These are phyloP conservation scores for Scytalidium lignicola DNA, from an alignment of 2,329 filamentous ascomycete genomes.

Conservation along the genomic window DNA sequence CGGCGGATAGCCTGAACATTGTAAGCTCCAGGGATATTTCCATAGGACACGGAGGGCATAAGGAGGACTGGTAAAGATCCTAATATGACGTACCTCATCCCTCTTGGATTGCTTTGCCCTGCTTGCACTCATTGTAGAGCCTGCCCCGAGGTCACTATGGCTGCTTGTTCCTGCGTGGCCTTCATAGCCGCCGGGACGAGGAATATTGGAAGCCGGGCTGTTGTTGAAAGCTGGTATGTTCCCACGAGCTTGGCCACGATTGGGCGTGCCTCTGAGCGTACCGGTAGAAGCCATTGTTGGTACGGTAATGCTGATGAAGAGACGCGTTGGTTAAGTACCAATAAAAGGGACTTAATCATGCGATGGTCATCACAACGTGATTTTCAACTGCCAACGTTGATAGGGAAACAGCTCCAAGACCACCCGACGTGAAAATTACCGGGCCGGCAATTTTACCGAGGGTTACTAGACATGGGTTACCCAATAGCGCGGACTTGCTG, in stretches of 20 bases:
- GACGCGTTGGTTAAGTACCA: neutral
- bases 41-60: slow-evolving; percentile 9
- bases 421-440: neutral
- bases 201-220: slow-evolving; percentile 64
- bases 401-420: neutral
- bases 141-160: slow-evolving; percentile 43
- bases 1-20: slow-evolving; percentile 76
- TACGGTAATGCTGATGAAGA: slow-evolving; percentile 1
- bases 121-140: slow-evolving; percentile 80
- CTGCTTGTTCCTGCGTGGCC: slow-evolving; percentile 38
- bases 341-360: neutral
- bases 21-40: slow-evolving; percentile 7
- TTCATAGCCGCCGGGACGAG: slow-evolving; percentile 67
- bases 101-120: slow-evolving; percentile 94
- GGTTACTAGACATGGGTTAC: neutral
- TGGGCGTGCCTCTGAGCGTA: slow-evolving; percentile 68
- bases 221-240: slow-evolving; percentile 51
- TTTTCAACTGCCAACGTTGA: neutral
- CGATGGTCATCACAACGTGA: neutral
- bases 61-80: neutral
- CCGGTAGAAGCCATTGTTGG: slow-evolving; percentile 25
- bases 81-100: slow-evolving; percentile 74
- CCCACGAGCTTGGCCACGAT: slow-evolving; percentile 52
- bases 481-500: neutral
- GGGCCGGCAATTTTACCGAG: neutral